Base-by-base conservation (phyloP, 306 rosid species). In the Vicia sativa region DNA sequence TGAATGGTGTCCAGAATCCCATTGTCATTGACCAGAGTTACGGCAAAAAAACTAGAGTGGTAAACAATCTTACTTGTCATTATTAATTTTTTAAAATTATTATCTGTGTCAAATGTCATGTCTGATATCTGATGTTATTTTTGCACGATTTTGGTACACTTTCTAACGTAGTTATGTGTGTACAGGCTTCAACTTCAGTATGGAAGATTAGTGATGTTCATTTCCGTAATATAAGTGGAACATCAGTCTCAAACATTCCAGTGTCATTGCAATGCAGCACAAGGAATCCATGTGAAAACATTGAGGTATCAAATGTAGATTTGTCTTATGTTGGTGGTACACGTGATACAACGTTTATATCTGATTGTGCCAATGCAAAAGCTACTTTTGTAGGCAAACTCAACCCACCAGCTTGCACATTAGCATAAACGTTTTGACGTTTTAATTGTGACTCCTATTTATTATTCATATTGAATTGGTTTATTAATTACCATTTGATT, bases 21-120 rank as follows among this genome's bases (percentile, higher is more conserved):
- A 65, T 90, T 48, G 11, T 85, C 19, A 81, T 90, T 18, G 91
- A 90, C 31, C 96, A 90, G 60, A 70, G 70, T 58, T 90, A 87
- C 14, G 93, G 96, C 1, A 1, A 12, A 0, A 57, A 4, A 63
- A 0, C 0, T 0, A 65, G 41, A 65, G 35, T 43, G 70, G 70
- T 70, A 69, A 34, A 34, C 38, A 34, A 34, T 7, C 38, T 34
- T 34, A 6, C 37, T 31, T 31, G 6, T 31, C 9, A 6, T 31
- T 21, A 21, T 21, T 21, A 21, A 21, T 21, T 2, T 25, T 25
- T 25, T 25, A 2, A 25, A 25, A 25, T 25, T 25, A 25, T 25
- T 25, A 1, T 25, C 28, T 25, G 28, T 1, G 28, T 25, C 28
- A 25, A 25, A 8, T 31, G 9, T 5, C 37, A 1, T 6, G 38